Evolutionary conservation across 106 monocot genomes (phyloP).

Genomic region (Platanthera zijinensis): DNA sequence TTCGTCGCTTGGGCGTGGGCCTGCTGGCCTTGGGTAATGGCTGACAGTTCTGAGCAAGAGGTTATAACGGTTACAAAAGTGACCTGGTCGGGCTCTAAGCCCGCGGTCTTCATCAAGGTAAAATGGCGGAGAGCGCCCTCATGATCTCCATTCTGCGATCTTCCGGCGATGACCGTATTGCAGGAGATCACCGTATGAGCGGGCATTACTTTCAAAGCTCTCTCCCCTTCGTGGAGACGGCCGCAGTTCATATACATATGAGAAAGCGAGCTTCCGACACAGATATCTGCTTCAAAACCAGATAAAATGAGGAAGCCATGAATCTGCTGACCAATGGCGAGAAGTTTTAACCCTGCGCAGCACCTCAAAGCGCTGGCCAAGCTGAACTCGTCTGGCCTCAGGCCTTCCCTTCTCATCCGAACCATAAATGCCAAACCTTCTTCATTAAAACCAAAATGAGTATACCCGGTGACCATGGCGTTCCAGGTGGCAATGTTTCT

Average conservation of each 20-base stretch:
- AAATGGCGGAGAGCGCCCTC: conserved; percentile 58
- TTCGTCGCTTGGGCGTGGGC: conserved; percentile 47
- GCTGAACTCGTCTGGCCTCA: conserved; percentile 59
- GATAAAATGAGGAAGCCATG: conserved; percentile 31
- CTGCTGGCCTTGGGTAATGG: conserved; percentile 57
- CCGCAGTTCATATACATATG: conserved; percentile 82
- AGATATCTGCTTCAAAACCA: conserved; percentile 41
- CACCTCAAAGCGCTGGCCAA: conserved; percentile 52
- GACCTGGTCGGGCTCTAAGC: conserved; percentile 41
- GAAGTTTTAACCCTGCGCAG: conserved; percentile 41
- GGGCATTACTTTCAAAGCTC: conserved; percentile 33
- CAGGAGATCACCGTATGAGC: conserved; percentile 46
- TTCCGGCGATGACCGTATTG: conserved; percentile 67
- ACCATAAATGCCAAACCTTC: conserved; percentile 36
- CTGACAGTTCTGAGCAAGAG: conserved; percentile 64
- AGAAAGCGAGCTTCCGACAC: conserved; percentile 67
- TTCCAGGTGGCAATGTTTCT: conserved; percentile 69
- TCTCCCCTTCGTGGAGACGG: conserved; percentile 40
- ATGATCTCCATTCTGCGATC: conserved; percentile 54
- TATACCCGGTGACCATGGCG: conserved; percentile 52
- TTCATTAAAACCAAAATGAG: conserved; percentile 41
- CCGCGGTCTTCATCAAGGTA: conserved; percentile 34
- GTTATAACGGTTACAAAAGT: conserved; percentile 50
- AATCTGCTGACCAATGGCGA: conserved; percentile 40
- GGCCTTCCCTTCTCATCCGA: conserved; percentile 29